These are phyloP conservation scores for Adansonia madagascariensis DNA, from an alignment of 441 rosid genomes.

Conservation along the genomic window DNA sequence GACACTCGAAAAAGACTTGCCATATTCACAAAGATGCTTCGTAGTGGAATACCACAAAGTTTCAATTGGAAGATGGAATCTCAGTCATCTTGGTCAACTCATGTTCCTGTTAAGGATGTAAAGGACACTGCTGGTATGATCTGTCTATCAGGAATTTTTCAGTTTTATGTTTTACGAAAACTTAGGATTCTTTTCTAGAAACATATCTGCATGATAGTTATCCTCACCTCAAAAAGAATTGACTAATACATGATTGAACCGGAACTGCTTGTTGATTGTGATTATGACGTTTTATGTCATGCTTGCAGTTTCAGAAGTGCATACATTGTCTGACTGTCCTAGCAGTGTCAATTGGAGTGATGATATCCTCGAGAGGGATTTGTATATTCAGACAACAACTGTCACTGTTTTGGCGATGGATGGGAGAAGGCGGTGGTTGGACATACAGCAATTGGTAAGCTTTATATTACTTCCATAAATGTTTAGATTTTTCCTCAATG, in stretches of 20 bases:
- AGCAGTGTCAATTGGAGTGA: constrained; percentile 70
- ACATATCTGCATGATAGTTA: constrained; percentile 8
- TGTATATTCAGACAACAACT: constrained; percentile 75
- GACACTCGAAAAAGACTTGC: constrained; percentile 65
- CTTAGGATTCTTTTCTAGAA: constrained; percentile 15
- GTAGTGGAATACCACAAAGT: constrained; percentile 75
- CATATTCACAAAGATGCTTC: constrained; percentile 80
- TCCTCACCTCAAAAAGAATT: not conserved
- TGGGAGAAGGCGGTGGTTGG: constrained; percentile 98
- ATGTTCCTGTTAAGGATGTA: constrained; percentile 46
- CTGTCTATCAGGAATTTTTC: constrained; percentile 24
- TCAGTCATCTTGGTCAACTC: constrained; percentile 46
- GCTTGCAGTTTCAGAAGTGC: constrained; percentile 61
- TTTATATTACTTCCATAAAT: not conserved
- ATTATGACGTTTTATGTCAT: constrained; percentile 7
- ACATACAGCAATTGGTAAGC: constrained; percentile 82
- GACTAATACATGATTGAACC: not conserved
- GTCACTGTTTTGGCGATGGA: constrained; percentile 99
- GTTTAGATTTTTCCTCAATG: constrained; percentile 16
- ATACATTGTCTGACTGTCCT: constrained; percentile 50
- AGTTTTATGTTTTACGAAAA: constrained; percentile 1
- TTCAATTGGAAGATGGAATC: constrained; percentile 68
- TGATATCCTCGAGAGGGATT: constrained; percentile 91
- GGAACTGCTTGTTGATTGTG: constrained; percentile 8
- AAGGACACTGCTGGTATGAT: constrained; percentile 50